Evolutionary conservation across 257 asterid species (phyloP), one percentile per base, ranked within the genome.

Genomic region (Solanum rostratum): DNA sequence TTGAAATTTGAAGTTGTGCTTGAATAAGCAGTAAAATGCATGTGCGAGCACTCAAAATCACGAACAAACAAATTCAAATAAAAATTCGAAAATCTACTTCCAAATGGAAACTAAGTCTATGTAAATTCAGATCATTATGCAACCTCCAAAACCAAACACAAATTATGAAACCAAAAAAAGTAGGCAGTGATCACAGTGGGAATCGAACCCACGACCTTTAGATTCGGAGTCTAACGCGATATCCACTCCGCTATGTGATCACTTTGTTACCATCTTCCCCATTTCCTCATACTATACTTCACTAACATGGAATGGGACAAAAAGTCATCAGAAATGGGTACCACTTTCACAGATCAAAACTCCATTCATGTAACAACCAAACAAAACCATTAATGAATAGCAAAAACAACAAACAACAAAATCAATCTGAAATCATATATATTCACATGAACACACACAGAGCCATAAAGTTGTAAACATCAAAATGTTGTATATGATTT

Each of bases 151-250:
- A n/a, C 65, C 29, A 57, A 57, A 57, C 29, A 57, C 65, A 57
- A 57, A 57, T 3, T 20, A 57, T 57, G 29, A 57, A 57, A 57
- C 29, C 8, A 9, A 57, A 57, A 57, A 57, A 4, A 10, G 3
- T 57, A n/a, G 3, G 66, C 30, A 59, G 30, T 59, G 66, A 59
- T 59, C 66, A 59, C 66, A 59, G 66, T 59, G 66, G 66, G 66
- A 59, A n/a, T 59, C 66, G 99, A 95, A 95, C 99, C 99, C 98
- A 95, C 99, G 96, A 90, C 97, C 95, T 94, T 94, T 91, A 94
- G 98, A 95, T 95, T 45, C 97, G 97, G 96, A 95, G 91, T 95
- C 97, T 93, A 94, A 95, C 95, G 97, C 98, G 96, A 89, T 95
- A 94, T 95, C 99, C 99, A 93, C 97, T 94, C 87, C 96, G 98